A percentile compares a stretch with the other conserved stretches of the same genome.
These are phyloP conservation scores for Crataegus laevigata DNA, from an alignment of 306 rosid genomes.

Conservation along the genomic window DNA sequence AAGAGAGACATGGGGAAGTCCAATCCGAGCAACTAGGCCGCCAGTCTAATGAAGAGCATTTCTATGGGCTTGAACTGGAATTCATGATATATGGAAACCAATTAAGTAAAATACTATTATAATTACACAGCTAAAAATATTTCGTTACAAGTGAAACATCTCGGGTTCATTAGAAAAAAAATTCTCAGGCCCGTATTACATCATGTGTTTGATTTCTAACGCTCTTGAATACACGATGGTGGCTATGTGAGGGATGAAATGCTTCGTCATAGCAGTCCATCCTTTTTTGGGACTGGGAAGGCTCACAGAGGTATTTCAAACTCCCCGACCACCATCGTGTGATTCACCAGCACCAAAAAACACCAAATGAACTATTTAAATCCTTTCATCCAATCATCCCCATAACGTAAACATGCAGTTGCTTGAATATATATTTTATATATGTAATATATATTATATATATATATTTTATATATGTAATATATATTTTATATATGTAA, in stretches of 20 bases:
- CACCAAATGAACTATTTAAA: not conserved
- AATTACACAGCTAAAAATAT: not conserved
- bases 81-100: not conserved
- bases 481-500: not conserved
- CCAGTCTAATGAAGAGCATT: not conserved
- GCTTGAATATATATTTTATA: not conserved
- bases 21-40: not conserved
- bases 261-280: no score
- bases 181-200: no score
- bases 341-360: not conserved
- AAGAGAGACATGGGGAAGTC: not conserved
- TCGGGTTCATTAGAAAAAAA: not conserved
- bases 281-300: no score
- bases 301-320: no score
- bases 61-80: not conserved
- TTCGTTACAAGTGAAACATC: not conserved
- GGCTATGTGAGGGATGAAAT: no score
- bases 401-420: not conserved
- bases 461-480: not conserved
- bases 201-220: no score
- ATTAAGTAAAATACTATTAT: not conserved
- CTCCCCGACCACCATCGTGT: no score
- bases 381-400: not conserved
- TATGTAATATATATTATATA: not conserved
- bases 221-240: no score